phyloP scores from a whole-genome alignment of 306 rosid species.

The Calophaca sinica region DNA sequence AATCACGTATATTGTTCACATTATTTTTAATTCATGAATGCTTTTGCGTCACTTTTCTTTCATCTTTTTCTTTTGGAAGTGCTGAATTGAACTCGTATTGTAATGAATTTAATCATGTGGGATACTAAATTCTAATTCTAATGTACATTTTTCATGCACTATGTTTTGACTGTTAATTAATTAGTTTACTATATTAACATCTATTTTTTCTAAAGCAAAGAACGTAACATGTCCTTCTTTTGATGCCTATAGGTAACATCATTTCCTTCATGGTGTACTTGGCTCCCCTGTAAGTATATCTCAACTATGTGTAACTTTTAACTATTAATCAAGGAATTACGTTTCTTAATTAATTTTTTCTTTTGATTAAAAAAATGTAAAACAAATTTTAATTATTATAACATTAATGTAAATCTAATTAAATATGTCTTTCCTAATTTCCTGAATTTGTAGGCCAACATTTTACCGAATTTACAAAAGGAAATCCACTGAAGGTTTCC shows the following conservation, averaged over 20 bases:
- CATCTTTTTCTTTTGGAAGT: no score
- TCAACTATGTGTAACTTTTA: no score
- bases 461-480: conserved; percentile 65
- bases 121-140: neutral
- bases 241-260: conserved; percentile 62
- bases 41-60: no score
- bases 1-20: no score
- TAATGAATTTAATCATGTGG: no score
- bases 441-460: conserved; percentile 64
- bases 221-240: conserved; percentile 15
- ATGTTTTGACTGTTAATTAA: no score
- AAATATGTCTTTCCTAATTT: neutral
- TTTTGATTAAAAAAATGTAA: neutral
- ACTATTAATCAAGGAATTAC: no score
- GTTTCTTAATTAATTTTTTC: no score
- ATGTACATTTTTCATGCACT: no score
- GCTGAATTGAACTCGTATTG: no score
- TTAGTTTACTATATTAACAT: neutral
- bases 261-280: conserved; percentile 77
- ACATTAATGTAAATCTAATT: neutral
- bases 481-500: conserved; percentile 78
- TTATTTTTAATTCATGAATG: no score
- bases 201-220: neutral
- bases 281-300: conserved; percentile 80
- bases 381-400: neutral